These are phyloP conservation scores for Umbellularia californica DNA, from an alignment of 164 flowering plant species.

Conservation along the genomic window DNA sequence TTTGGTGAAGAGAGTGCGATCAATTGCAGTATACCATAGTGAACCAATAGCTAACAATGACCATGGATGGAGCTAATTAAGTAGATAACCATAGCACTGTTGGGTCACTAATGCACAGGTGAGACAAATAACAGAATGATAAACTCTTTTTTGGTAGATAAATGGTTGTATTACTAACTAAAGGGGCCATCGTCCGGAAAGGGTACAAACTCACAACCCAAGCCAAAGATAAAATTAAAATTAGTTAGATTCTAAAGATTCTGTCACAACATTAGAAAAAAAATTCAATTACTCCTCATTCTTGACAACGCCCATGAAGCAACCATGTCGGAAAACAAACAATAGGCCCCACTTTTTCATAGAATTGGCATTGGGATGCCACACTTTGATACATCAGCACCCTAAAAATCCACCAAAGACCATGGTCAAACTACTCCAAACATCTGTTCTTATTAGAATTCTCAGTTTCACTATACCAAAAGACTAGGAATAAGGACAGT, in stretches of 20 bases:
- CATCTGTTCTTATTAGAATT: not conserved
- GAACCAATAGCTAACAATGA: no score
- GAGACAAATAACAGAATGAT: no score
- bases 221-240: not conserved
- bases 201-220: not conserved
- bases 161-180: no score
- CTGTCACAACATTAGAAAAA: not conserved
- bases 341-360: not conserved
- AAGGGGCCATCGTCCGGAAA: no score
- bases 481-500: not conserved
- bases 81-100: no score
- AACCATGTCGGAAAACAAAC: not conserved
- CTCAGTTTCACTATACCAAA: not conserved
- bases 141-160: no score
- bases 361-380: not conserved
- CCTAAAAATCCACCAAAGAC: not conserved
- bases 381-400: not conserved
- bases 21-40: no score
- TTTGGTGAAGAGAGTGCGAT: no score
- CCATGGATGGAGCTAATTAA: no score
- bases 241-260: no score
- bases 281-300: not conserved
- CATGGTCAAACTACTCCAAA: not conserved
- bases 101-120: no score
- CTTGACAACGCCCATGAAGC: not conserved